Conservation (phyloP, 2,329 filamentous ascomycete species). For the Venturia pyrina region DNA sequence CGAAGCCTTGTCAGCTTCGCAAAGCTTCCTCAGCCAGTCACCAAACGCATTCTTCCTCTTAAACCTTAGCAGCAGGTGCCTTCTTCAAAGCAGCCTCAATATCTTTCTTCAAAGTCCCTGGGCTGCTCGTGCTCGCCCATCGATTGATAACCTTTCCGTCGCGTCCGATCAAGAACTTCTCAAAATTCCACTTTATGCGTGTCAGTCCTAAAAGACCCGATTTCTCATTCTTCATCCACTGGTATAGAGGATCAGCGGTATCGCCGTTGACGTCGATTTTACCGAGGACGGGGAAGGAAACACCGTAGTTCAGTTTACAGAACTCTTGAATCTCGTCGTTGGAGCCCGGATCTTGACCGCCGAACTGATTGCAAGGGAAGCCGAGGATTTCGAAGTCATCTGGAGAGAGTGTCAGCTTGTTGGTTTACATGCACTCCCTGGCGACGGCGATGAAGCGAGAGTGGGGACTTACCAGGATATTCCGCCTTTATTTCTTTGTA, state of each 20-base stretch:
- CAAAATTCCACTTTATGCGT: conserved; percentile 98
- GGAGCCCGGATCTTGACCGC: conserved; percentile 72
- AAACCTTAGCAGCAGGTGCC: background rate
- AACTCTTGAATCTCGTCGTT: conserved; percentile 54
- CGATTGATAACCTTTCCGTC: conserved; percentile 78
- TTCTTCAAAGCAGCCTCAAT: conserved; percentile 61
- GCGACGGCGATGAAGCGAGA: too few species aligned
- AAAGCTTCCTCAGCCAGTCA: background rate
- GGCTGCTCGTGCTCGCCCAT: conserved; percentile 84
- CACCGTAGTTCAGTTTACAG: conserved; percentile 91
- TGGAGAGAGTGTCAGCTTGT: background rate
- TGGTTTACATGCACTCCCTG: background rate
- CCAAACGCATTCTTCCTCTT: background rate
- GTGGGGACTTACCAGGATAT: conserved; percentile 17
- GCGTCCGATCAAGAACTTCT: conserved; percentile 85
- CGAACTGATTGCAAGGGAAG: conserved; percentile 99
- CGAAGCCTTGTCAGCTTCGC: background rate
- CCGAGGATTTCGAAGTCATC: conserved; percentile 80
- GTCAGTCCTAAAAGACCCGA: conserved; percentile 80
- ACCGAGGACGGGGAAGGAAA: conserved; percentile 79
- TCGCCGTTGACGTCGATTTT: conserved; percentile 94
- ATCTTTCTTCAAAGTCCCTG: conserved; percentile 63
- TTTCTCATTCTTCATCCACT: conserved; percentile 63
- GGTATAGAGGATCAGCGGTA: conserved; percentile 65
- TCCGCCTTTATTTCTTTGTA: conserved; percentile 51